Evolutionary conservation across 345 rosid genomes (phyloP).

Genomic region (Populus deltoides): DNA sequence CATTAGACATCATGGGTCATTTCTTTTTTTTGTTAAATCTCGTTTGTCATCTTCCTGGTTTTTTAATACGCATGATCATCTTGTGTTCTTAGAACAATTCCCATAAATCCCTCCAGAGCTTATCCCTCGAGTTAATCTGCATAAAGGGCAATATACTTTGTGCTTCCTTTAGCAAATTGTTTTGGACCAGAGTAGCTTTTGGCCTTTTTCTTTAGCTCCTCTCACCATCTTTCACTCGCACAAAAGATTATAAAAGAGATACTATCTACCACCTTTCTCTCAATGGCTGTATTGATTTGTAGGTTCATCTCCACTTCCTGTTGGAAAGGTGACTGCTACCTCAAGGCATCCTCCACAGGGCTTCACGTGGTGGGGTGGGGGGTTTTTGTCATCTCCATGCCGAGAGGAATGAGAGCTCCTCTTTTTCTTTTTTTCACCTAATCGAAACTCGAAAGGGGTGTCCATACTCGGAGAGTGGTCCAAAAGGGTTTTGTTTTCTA

Average conservation of each 20-base stretch:
- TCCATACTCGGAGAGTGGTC: slow-evolving; percentile 28
- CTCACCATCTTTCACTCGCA: slow-evolving; percentile 4
- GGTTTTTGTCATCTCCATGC: slow-evolving; percentile 11
- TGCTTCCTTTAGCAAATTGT: slow-evolving; percentile 4
- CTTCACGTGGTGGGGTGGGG: slow-evolving; percentile 40
- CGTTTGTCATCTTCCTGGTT: slow-evolving; percentile 13
- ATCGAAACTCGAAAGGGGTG: slow-evolving; percentile 15
- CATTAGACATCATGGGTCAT: slow-evolving; percentile 22
- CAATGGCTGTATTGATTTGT: not conserved
- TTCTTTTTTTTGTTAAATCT: not conserved
- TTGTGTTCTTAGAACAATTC: not conserved
- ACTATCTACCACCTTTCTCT: slow-evolving; percentile 9
- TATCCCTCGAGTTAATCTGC: not conserved
- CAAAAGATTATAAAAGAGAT: not conserved
- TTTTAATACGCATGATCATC: not conserved
- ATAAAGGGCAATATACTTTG: slow-evolving; percentile 14
- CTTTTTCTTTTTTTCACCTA: slow-evolving; percentile 13
- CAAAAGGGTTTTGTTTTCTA: slow-evolving; percentile 13
- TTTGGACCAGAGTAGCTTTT: slow-evolving; percentile 19
- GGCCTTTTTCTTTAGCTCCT: slow-evolving; percentile 22
- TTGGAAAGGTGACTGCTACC: slow-evolving; percentile 32
- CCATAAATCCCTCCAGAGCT: slow-evolving; percentile 3
- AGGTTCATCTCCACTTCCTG: slow-evolving; percentile 20
- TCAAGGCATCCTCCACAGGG: slow-evolving; percentile 35
- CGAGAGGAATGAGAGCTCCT: slow-evolving; percentile 20